A percentile compares a stretch with the other conserved stretches of the same genome.
Conservation (phyloP, 1,284 basidiomycete genomes). For the Albatrellus sp. region DNA sequence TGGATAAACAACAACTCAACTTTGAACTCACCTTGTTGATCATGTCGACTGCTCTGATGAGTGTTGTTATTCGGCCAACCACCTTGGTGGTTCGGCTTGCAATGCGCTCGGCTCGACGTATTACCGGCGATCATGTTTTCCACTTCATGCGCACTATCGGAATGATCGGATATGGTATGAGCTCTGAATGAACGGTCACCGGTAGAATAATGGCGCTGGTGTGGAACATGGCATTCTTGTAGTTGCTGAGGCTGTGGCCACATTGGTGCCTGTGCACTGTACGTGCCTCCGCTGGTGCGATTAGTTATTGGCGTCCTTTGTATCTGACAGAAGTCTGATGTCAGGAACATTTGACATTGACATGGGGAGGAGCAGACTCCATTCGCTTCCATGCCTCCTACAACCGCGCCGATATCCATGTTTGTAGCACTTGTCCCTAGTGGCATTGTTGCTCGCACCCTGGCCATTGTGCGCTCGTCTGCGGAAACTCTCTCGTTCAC, state of each 20-base stretch:
- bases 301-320: conserved; percentile 61
- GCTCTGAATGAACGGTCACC: conserved; percentile 34
- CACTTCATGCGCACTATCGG: conserved; percentile 57
- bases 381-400: conserved; percentile 59
- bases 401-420: conserved; percentile 41
- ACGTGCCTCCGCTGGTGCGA: conserved; percentile 24
- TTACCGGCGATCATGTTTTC: conserved; percentile 39
- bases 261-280: conserved; percentile 9
- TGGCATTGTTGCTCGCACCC: conserved; percentile 4
- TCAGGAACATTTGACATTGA: not conserved
- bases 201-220: conserved; percentile 35
- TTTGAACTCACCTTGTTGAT: conserved; percentile 4
- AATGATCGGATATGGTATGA: conserved; percentile 42
- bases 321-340: conserved; percentile 28
- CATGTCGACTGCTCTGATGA: not conserved
- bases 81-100: conserved; percentile 3
- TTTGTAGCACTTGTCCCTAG: conserved; percentile 10
- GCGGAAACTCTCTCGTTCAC: not conserved
- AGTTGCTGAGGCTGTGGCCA: conserved; percentile 19
- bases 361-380: conserved; percentile 29
- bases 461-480: not conserved
- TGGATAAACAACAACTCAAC: not conserved
- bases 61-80: conserved; percentile 1
- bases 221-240: conserved; percentile 18
- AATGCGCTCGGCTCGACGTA: not conserved